Percentiles rank a stretch among this genome's conserved stretches.
phyloP scores from a whole-genome alignment of 352 stramenopile genomes.

The Globisporangium sylvaticum region DNA sequence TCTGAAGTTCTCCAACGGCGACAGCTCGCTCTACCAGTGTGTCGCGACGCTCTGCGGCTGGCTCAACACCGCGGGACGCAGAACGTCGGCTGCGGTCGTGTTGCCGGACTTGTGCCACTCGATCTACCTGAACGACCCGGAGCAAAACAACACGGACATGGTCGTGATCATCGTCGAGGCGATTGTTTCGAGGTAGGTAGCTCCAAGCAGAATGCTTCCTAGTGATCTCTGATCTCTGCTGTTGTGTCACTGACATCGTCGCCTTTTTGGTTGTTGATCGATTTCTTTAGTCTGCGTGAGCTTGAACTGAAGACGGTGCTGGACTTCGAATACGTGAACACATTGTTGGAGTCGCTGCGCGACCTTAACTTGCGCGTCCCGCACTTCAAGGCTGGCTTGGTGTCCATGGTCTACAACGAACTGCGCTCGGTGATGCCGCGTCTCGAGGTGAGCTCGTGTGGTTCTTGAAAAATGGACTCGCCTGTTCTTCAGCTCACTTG shows the following conservation, averaged over 20 bases:
- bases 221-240: not conserved
- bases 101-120: constrained; percentile 35
- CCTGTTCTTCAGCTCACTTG: not conserved
- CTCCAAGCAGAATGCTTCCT: not conserved
- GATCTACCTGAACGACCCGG: constrained; percentile 21
- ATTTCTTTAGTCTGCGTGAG: constrained; percentile 30
- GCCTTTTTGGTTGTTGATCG: not conserved
- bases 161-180: constrained; percentile 17
- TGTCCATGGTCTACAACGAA: constrained; percentile 31
- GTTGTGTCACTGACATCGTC: not conserved
- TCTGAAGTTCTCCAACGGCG: constrained; percentile 16
- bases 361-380: constrained; percentile 44
- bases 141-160: constrained; percentile 12
- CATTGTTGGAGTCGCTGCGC: constrained; percentile 49
- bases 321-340: constrained; percentile 60
- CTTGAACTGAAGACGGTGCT: constrained; percentile 24
- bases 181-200: constrained; percentile 23
- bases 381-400: constrained; percentile 19
- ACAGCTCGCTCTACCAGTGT: constrained; percentile 32
- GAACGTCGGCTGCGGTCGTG: constrained; percentile 34
- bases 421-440: constrained; percentile 51
- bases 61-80: constrained; percentile 23
- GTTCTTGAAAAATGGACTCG: not conserved
- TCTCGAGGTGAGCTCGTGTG: constrained; percentile 37
- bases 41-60: constrained; percentile 39